Evolutionary conservation across 805 yeast species (phyloP), one percentile per base, ranked within the genome.

Genomic region (Saccharomyces kudriavzevii): DNA sequence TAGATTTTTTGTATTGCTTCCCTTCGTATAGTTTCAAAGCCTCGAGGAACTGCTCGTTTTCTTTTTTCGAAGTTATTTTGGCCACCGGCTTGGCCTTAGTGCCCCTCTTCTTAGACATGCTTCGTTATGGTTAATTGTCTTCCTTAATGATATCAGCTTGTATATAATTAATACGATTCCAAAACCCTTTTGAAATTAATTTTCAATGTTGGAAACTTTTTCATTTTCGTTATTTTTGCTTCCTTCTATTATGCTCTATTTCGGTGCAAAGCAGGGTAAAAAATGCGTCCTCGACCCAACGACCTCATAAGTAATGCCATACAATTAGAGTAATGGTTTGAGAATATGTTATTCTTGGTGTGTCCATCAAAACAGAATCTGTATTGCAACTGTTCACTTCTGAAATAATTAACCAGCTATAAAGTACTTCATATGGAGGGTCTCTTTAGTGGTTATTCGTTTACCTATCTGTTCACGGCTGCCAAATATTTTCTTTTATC

Each of bases 1-100:
- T 70, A 1, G 96, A 82, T 63, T 92, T 90, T 67, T 88, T 88
- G 75, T 91, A 91, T 69, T 89, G 90, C 68, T 88, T 89, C 49
- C 77, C 67, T 66, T 94, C 98, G 64, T 89, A 94, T 29, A 87
- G 77, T 60, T 82, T 82, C 62, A 94, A 76, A 0, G 97, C 96
- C 60, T 85, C 87, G 54, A 85, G 78, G 74, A 92, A 90, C 58
- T 81, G 81, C 30, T 78, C 76, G 53, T 87, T 92, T 59, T 89
- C 96, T 68, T 87, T 89, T 54, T 58, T 62, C 9, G 61, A 60
- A 20, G 55, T 49, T 4, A 56, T 31, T 22, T 57, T 52, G 8
- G 56, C 43, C 17, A 58, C 52, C 13, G 58, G 53, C 20, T 59
- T 56, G 14, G 56, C 47, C 31, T 53, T 58, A 13, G 49, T 56